A percentile compares a stretch with the other conserved stretches of the same genome.
phyloP scores from a whole-genome alignment of 306 rosid genomes.

The Macrotyloma uniflorum region DNA sequence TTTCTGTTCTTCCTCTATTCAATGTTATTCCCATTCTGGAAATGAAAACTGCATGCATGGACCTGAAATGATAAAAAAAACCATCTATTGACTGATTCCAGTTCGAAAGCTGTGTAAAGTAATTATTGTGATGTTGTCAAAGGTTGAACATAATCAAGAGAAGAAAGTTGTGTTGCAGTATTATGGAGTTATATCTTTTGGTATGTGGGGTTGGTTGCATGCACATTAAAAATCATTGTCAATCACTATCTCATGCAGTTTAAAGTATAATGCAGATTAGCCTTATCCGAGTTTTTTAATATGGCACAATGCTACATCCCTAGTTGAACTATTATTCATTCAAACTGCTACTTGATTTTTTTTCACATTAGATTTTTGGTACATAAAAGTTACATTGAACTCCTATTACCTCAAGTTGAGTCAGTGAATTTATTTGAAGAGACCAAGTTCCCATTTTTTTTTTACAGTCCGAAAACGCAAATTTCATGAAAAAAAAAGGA shows the following conservation, averaged over 20 bases:
- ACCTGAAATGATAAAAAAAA: not conserved
- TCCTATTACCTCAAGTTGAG: not conserved
- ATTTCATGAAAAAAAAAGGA: not conserved
- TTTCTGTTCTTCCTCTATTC: not conserved
- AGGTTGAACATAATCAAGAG: not conserved
- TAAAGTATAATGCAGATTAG: not conserved
- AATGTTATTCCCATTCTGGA: not conserved
- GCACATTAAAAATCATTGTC: not conserved
- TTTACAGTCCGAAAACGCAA: not conserved
- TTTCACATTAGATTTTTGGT: not conserved
- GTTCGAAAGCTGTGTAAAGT: not conserved
- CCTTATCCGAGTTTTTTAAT: not conserved
- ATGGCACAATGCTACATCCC: not conserved
- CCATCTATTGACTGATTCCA: not conserved
- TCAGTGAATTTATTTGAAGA: not conserved
- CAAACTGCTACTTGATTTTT: not conserved
- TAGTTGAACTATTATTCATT: not conserved
- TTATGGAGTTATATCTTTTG: not conserved
- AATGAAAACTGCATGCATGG: not conserved
- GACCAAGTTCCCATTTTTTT: not conserved
- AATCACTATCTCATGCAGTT: not conserved
- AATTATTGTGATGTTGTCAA: not conserved
- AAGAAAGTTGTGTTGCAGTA: not conserved
- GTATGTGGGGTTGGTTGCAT: not conserved
- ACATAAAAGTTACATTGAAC: not conserved